Conservation (phyloP, 78 protist genomes). For the Diacronema lutheri region DNA sequence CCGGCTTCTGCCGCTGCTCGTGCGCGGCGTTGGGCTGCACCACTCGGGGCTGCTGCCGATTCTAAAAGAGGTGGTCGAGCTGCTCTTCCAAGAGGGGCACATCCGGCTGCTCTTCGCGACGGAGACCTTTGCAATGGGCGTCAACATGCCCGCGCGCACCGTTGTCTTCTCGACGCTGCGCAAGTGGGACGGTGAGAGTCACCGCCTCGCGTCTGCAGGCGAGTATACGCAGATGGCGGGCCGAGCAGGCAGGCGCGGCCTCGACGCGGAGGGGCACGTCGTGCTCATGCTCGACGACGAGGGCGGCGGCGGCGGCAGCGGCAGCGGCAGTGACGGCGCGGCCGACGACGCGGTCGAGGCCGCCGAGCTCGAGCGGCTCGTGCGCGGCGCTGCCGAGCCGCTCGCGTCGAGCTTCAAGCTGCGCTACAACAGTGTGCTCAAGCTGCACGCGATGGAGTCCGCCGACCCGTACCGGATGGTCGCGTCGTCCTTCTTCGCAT, state of each 20-base stretch:
- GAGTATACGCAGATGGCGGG: constrained; percentile 90
- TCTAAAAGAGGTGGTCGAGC: constrained; percentile 71
- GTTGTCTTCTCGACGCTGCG: constrained; percentile 71
- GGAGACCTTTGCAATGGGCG: constrained; percentile 77
- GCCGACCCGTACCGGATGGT: constrained; percentile 33
- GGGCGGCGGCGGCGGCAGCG: too few species aligned
- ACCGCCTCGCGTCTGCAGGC: constrained; percentile 43
- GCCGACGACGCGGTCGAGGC: constrained; percentile 86
- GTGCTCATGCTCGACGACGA: constrained; percentile 81
- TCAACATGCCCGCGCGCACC: constrained; percentile 82
- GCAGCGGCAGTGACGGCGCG: too few species aligned
- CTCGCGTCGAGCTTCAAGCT: not conserved
- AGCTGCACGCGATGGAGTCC: constrained; percentile 19
- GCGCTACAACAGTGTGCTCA: constrained; percentile 14
- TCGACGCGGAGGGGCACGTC: constrained; percentile 82
- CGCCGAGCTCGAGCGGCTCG: constrained; percentile 62
- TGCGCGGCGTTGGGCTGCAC: constrained; percentile 69
- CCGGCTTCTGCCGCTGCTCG: constrained; percentile 30
- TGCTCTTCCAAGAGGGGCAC: constrained; percentile 66
- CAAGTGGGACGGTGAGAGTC: constrained; percentile 77
- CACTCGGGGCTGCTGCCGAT: constrained; percentile 82
- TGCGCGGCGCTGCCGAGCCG: not conserved
- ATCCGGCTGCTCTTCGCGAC: constrained; percentile 10
- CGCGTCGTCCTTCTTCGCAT: constrained; percentile 40
- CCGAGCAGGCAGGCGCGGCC: constrained; percentile 86